Evolutionary conservation across 257 asterid genomes (phyloP).

Genomic region (Solanum ahanhuiri): DNA sequence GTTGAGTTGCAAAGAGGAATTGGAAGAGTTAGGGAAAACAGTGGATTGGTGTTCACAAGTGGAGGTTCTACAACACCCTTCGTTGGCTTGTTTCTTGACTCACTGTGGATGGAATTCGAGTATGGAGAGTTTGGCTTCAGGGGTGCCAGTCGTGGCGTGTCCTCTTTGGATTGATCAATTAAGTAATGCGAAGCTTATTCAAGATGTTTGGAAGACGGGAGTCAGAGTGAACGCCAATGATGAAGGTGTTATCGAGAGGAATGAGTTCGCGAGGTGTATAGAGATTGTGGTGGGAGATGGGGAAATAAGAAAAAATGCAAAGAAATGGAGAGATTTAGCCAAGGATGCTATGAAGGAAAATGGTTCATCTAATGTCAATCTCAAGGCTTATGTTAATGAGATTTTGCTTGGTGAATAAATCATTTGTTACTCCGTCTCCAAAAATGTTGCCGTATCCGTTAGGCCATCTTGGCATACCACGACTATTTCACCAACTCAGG

Average conservation of each 20-base stretch:
- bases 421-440: background rate
- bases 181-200: conserved; percentile 6
- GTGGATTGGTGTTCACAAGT: conserved; percentile 17
- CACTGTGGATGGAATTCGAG: conserved; percentile 21
- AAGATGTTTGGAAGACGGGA: conserved; percentile 13
- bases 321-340: conserved; percentile 14
- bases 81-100: conserved; percentile 10
- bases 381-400: background rate
- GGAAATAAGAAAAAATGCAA: conserved; percentile 1
- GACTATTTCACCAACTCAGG: background rate
- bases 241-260: conserved; percentile 6
- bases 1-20: conserved; percentile 10
- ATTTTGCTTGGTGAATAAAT: conserved; percentile 3
- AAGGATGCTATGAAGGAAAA: conserved; percentile 13
- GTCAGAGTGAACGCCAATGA: background rate
- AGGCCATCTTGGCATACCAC: background rate
- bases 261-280: conserved; percentile 12
- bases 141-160: conserved; percentile 15
- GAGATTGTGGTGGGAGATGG: conserved; percentile 9
- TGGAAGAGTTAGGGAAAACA: conserved; percentile 7
- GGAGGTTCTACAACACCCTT: conserved; percentile 1
- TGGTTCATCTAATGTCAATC: conserved; percentile 12
- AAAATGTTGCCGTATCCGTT: background rate
- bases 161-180: conserved; percentile 15
- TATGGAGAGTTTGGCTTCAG: conserved; percentile 11